Conservation (phyloP, 1,284 basidiomycete genomes). For the Ustilago nuda region DNA sequence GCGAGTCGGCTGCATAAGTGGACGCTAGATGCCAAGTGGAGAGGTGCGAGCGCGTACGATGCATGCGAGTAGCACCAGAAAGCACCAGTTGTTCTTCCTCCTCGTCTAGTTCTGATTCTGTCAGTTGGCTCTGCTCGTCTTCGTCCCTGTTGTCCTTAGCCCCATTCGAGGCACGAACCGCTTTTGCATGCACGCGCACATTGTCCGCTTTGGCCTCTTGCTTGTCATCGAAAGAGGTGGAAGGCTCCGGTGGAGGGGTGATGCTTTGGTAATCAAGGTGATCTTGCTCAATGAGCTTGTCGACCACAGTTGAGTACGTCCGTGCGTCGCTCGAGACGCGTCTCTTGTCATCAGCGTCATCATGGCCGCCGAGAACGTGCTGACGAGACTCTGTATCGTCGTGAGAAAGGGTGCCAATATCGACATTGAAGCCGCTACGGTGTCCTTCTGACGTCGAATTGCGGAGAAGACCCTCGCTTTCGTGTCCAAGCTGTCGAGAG, state of each 20-base stretch:
- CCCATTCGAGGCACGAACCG: constrained; percentile 5
- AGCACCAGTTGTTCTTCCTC: constrained; percentile 51
- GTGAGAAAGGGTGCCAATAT: not conserved
- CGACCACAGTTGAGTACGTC: constrained; percentile 11
- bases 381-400: constrained; percentile 10
- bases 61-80: constrained; percentile 48
- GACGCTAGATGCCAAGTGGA: constrained; percentile 20
- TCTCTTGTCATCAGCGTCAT: constrained; percentile 22
- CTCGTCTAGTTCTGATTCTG: constrained; percentile 55
- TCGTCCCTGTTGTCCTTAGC: constrained; percentile 13
- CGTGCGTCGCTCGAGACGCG: constrained; percentile 3
- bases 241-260: constrained; percentile 33
- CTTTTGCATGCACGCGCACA: constrained; percentile 36
- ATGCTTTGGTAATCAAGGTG: constrained; percentile 41
- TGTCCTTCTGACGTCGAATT: constrained; percentile 8
- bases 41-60: constrained; percentile 48
- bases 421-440: constrained; percentile 4
- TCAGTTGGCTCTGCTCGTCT: constrained; percentile 37
- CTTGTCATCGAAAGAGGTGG: constrained; percentile 11
- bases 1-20: constrained; percentile 14
- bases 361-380: constrained; percentile 30
- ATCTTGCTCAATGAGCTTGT: constrained; percentile 38
- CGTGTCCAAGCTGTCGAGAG: constrained; percentile 7
- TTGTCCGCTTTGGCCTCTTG: constrained; percentile 19
- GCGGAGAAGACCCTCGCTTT: constrained; percentile 34